Base-by-base conservation (phyloP, 495 filamentous ascomycete species). In the Penicillium lagena region DNA sequence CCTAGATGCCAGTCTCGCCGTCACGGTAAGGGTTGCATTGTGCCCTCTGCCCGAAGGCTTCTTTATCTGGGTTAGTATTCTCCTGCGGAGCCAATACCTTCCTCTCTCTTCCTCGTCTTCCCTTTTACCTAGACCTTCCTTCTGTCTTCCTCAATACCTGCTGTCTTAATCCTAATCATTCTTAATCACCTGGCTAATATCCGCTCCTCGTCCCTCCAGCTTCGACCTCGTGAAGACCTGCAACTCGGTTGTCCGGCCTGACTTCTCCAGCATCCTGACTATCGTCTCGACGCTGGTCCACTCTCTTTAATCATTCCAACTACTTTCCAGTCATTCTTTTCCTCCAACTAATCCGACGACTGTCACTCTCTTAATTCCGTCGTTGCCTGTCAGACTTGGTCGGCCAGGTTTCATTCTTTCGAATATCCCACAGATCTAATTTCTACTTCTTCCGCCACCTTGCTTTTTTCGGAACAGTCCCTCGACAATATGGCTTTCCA, bases 401-500 rank as follows among this genome's bases (percentile, higher is more conserved):
- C 50, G 42, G 54, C 67, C 68, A 70, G 59, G 54, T 60, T 51
- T 63, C 53, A 55, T 57, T 56, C 48, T 58, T 62, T 54, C 47
- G 48, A 46, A 47, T 48, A 40, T 49, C 49, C 45, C 32, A 37
- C 49, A 57, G 46, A 52, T 40, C 50, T 51, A 50, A 57, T 57
- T 37, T 33, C 12, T n/a, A n/a, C n/a, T 17, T 30, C 15, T 28
- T 35, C 34, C 29, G 12, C 22, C 27, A 37, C 40, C 30, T 37
- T n/a, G 9, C 22, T 1, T 22, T 22, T 22, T 22, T 22, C 6
- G 22, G 22, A 22, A 22, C 22, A 28, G 17, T 43, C 31, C 47
- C 37, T 48, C 47, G 39, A 67, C 77, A 83, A 61, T 59, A 96
- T 96, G 90, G 87, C 85, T 50, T 86, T 79, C 70, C 69, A 79